Percentiles rank a stretch among this genome's conserved stretches.
Evolutionary conservation across 2,329 filamentous ascomycete species (phyloP).

Genomic region (Claviceps spartinae): DNA sequence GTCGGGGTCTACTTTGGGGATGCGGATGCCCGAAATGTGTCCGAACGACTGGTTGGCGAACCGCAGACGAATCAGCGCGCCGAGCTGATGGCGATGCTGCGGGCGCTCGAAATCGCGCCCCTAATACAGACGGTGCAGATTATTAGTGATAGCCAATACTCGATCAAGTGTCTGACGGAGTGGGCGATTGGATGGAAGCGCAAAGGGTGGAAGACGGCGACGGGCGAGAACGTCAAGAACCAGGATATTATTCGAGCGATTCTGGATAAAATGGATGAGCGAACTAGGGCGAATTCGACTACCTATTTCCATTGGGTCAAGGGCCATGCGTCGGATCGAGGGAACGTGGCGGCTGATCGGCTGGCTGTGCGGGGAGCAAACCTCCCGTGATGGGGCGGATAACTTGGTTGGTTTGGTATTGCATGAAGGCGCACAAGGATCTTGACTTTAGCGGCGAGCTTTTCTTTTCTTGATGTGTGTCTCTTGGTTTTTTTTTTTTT

Average conservation of each 20-base stretch:
- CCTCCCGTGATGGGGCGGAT: constrained; percentile 9
- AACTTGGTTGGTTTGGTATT: background rate
- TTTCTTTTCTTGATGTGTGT: background rate
- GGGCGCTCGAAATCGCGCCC: constrained; percentile 66
- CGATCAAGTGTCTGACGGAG: constrained; percentile 74
- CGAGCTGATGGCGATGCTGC: constrained; percentile 79
- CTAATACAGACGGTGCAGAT: constrained; percentile 58
- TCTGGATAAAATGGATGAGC: constrained; percentile 55
- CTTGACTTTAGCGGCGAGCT: background rate
- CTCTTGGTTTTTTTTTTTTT: background rate
- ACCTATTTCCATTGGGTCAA: constrained; percentile 83
- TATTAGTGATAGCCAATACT: constrained; percentile 78
- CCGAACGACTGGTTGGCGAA: constrained; percentile 59
- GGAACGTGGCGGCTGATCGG: constrained; percentile 69
- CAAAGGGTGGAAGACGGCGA: constrained; percentile 64
- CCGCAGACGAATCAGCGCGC: constrained; percentile 90
- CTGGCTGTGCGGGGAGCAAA: constrained; percentile 47
- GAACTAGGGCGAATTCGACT: constrained; percentile 42
- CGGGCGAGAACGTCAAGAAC: constrained; percentile 66
- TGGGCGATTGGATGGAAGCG: constrained; percentile 71
- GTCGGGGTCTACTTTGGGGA: constrained; percentile 51
- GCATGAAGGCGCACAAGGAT: background rate
- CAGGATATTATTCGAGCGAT: constrained; percentile 69
- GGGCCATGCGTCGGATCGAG: constrained; percentile 58
- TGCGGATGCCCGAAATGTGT: constrained; percentile 48